Evolutionary conservation across 352 stramenopile species (phyloP), one percentile per base, ranked within the genome.

Genomic region (Globisporangium perplexum): DNA sequence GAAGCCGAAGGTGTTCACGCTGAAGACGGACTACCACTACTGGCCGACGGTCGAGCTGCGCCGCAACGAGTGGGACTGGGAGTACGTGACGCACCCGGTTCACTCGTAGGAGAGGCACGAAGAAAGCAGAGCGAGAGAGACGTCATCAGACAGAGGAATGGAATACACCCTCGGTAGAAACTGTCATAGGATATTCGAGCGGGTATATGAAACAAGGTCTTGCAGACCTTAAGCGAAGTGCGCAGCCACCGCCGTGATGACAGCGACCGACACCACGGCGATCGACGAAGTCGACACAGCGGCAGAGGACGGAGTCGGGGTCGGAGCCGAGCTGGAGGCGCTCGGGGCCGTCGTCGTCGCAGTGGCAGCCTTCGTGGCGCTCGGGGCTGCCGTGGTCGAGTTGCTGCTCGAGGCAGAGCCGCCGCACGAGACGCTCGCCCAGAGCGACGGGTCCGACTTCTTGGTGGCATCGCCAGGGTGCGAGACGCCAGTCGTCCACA

Each of bases 21-120:
- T 97, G 23, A 95, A 95, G 71, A 92, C 78, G 6, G 87, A 96
- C 62, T 95, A 95, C 56, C 77, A 93, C 66, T 97, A 96, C 70
- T 97, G 86, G 85, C 86, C 88, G 38, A 96, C 88, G 5, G 66
- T 91, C 33, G 83, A 97, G 67, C 68, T 97, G 31, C 72, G 63
- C 30, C 71, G 83, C 46, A 62, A 82, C 22, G 67, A 63, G 41
- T 82, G 59, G 57, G 77, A 91, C 50, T 93, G 83, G 83, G 71
- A 83, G 48, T 91, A 91, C 47, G 74, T 89, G 12, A 70, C 72
- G 26, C 72, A 86, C 31, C 55, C 38, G 0, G 53, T 59, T n/a
- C 53, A 53, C 22, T 47, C 53, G 33, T 47, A 24, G n/a, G 28
- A 30, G 24, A 47, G 22, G n/a, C n/a, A n/a, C n/a, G n/a, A n/a